A percentile compares a stretch with the other conserved stretches of the same genome.
Conservation (phyloP, 202 grass and related monocot species). For the Schoenoplectus triqueter region DNA sequence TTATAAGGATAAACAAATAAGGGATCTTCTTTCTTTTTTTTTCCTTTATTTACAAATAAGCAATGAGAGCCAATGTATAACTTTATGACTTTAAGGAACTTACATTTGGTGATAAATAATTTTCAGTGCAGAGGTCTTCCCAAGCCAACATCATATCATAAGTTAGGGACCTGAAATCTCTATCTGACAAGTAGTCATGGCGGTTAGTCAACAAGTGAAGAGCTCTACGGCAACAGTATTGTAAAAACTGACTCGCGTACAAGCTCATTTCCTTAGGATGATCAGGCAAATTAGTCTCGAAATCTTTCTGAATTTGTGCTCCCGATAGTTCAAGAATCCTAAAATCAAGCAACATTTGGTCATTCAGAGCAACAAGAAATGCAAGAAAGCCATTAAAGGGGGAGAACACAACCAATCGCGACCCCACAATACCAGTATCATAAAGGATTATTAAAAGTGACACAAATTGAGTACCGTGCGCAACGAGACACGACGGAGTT, state of each 20-base stretch:
- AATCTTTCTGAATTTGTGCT: conserved; percentile 64
- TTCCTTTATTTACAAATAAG: not conserved
- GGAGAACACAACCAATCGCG: not conserved
- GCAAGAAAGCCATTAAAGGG: not conserved
- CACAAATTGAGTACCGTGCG: conserved; percentile 47
- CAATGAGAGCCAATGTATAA: not conserved
- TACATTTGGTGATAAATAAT: conserved; percentile 59
- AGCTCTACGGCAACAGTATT: conserved; percentile 82
- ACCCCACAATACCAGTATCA: not conserved
- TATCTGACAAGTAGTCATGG: conserved; percentile 72
- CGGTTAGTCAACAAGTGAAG: conserved; percentile 71
- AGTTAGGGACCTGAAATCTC: conserved; percentile 68
- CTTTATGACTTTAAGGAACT: conserved; percentile 36
- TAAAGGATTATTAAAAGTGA: conserved; percentile 36
- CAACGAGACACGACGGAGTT: conserved; percentile 82
- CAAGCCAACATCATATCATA: conserved; percentile 97
- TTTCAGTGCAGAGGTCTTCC: conserved; percentile 63
- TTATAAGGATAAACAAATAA: conserved; percentile 22
- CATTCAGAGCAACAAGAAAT: conserved; percentile 4
- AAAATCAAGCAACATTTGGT: conserved; percentile 45
- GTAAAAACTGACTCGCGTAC: conserved; percentile 71
- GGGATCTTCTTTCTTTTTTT: not conserved
- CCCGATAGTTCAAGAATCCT: conserved; percentile 72
- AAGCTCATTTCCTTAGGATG: conserved; percentile 49
- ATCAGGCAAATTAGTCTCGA: conserved; percentile 61